Evolutionary conservation across 1,284 basidiomycete genomes (phyloP).

Genomic region (Termitomyces sp.): DNA sequence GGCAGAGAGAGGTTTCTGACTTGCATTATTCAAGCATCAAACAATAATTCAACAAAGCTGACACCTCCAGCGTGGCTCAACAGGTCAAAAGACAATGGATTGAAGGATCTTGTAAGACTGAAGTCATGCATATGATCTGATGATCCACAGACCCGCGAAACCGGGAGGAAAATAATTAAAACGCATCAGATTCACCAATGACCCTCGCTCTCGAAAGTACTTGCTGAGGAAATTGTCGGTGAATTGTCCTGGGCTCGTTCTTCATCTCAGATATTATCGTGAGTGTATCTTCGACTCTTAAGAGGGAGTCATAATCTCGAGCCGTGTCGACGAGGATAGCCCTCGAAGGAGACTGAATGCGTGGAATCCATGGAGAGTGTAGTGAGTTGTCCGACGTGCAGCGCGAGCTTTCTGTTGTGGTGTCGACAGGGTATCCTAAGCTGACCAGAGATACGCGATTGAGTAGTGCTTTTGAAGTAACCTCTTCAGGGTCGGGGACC

Average conservation of each 20-base stretch:
- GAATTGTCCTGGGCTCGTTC: neutral
- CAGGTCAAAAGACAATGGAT: neutral
- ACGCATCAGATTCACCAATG: slow-evolving; percentile 1
- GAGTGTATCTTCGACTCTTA: neutral
- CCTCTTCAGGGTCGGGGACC: neutral
- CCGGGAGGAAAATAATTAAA: neutral
- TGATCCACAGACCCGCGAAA: neutral
- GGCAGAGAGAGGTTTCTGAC: neutral
- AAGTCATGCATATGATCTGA: neutral
- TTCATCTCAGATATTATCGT: neutral
- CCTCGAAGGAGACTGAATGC: neutral
- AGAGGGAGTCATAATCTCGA: neutral
- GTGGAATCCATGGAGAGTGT: neutral
- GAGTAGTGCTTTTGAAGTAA: neutral
- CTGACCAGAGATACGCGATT: neutral
- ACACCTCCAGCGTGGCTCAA: neutral
- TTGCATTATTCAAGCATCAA: neutral
- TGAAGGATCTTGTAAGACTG: neutral
- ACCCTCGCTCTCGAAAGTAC: neutral
- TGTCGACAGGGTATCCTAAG: neutral
- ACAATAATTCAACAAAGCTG: neutral
- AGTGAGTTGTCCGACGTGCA: neutral
- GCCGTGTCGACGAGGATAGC: neutral
- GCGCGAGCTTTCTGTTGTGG: neutral
- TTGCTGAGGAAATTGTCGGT: neutral